These are phyloP conservation scores for Exophiala viscosa DNA, from an alignment of 2,329 filamentous ascomycete species.

Conservation along the genomic window DNA sequence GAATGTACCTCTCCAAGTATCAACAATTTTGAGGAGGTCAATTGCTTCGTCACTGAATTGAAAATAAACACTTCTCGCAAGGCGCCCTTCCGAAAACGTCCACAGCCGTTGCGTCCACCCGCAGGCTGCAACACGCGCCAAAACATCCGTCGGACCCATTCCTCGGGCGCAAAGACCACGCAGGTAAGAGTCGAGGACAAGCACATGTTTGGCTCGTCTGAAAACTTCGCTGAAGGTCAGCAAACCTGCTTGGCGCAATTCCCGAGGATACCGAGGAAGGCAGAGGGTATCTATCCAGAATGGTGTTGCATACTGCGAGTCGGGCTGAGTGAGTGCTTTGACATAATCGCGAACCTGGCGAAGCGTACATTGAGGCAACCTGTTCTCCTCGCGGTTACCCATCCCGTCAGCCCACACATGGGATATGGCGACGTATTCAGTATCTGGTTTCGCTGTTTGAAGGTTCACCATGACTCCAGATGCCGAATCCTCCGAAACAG, in stretches of 20 bases:
- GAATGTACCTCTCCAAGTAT: neutral
- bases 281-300: constrained; percentile 29
- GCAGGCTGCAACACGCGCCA: constrained; percentile 4
- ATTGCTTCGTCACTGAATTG: constrained; percentile 6
- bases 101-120: constrained; percentile 6
- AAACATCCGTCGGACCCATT: constrained; percentile 10
- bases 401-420: constrained; percentile 28
- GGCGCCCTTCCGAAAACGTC: constrained; percentile 5
- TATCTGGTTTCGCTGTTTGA: neutral
- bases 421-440: constrained; percentile 24
- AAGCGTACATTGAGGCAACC: constrained; percentile 22
- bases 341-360: too few relatives aligned
- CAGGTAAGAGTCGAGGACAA: constrained; percentile 26
- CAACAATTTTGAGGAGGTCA: constrained; percentile 1
- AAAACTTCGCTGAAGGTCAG: constrained; percentile 21
- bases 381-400: constrained; percentile 23
- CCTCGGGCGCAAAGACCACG: constrained; percentile 9
- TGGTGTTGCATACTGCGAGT: neutral
- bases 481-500: too few relatives aligned
- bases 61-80: constrained; percentile 5
- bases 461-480: too few relatives aligned
- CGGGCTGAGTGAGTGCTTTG: too few relatives aligned
- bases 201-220: constrained; percentile 12
- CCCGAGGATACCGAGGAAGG: constrained; percentile 16
- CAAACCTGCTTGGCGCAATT: constrained; percentile 9